A percentile compares a stretch with the other conserved stretches of the same genome.
Evolutionary conservation across 257 asterid species (phyloP).

Genomic region (Solanum dulcamara): DNA sequence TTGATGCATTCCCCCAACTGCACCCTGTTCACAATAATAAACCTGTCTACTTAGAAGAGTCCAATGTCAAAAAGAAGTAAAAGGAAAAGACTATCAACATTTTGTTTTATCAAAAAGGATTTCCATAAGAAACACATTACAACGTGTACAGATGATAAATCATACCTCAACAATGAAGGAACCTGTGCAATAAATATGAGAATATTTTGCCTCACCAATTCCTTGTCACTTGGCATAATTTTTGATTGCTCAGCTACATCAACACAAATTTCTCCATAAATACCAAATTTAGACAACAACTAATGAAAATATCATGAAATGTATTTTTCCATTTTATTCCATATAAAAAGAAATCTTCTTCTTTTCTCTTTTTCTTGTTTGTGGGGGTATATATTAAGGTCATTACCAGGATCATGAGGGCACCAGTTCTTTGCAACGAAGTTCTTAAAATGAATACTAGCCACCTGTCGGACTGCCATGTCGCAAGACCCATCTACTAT

Average conservation of each 20-base stretch:
- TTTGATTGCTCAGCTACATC: constrained; percentile 67
- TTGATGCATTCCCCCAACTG: constrained; percentile 94
- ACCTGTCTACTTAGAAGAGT: constrained; percentile 5
- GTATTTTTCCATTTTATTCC: background rate
- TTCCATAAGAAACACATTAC: background rate
- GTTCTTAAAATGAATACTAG: constrained; percentile 92
- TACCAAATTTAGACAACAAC: background rate
- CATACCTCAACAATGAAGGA: constrained; percentile 81
- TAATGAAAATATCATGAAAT: background rate
- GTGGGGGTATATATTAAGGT: background rate
- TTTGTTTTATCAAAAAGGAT: background rate
- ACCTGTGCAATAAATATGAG: constrained; percentile 67
- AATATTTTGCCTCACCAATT: constrained; percentile 79
- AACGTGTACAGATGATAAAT: background rate
- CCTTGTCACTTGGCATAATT: constrained; percentile 77
- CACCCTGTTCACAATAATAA: constrained; percentile 39
- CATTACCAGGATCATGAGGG: constrained; percentile 68
- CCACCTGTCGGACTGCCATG: constrained; percentile 87
- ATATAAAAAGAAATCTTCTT: background rate
- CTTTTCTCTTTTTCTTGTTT: background rate
- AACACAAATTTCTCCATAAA: constrained; percentile 3
- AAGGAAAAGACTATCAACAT: background rate
- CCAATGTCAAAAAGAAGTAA: background rate
- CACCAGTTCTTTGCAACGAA: constrained; percentile 79
- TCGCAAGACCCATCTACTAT: constrained; percentile 71